Conservation (phyloP, 805 yeast species). For the Isabelozyma rhagii region DNA sequence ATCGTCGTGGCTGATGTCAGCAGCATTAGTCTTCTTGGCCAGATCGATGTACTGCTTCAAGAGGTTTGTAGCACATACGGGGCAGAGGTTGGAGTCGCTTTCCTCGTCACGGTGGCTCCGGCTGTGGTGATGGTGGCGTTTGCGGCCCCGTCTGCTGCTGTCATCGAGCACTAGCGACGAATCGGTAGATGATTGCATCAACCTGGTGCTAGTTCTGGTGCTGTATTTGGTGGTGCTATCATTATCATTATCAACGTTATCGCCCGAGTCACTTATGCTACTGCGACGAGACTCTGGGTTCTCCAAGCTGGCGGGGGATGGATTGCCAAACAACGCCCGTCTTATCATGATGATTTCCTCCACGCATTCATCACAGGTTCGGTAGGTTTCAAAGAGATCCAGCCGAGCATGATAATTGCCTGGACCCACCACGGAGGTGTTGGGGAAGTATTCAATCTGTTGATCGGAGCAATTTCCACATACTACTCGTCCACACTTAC, state of each 20-base stretch:
- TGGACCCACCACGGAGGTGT: constrained; percentile 55
- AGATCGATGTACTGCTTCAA: constrained; percentile 16
- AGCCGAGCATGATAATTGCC: constrained; percentile 48
- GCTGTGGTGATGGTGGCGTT: constrained; percentile 1
- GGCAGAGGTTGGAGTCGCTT: constrained; percentile 37
- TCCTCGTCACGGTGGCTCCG: constrained; percentile 14
- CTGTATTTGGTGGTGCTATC: constrained; percentile 17
- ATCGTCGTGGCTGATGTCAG: constrained; percentile 13
- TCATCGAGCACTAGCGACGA: constrained; percentile 11
- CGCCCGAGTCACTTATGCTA: background rate
- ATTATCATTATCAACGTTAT: constrained; percentile 4
- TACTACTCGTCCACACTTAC: constrained; percentile 75
- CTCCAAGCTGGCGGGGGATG: constrained; percentile 1
- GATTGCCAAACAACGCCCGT: constrained; percentile 29
- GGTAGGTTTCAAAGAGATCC: constrained; percentile 53
- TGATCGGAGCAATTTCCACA: constrained; percentile 67
- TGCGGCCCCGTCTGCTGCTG: constrained; percentile 2
- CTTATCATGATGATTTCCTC: constrained; percentile 55
- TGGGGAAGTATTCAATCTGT: constrained; percentile 52
- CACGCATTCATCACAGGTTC: constrained; percentile 75
- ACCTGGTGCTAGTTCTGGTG: constrained; percentile 14
- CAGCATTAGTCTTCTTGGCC: constrained; percentile 6
- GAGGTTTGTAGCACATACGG: constrained; percentile 36
- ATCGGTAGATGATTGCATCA: constrained; percentile 15
- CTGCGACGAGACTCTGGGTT: background rate